Base-by-base conservation (phyloP, 495 filamentous ascomycete species). In the Trypethelium eluteriae region DNA sequence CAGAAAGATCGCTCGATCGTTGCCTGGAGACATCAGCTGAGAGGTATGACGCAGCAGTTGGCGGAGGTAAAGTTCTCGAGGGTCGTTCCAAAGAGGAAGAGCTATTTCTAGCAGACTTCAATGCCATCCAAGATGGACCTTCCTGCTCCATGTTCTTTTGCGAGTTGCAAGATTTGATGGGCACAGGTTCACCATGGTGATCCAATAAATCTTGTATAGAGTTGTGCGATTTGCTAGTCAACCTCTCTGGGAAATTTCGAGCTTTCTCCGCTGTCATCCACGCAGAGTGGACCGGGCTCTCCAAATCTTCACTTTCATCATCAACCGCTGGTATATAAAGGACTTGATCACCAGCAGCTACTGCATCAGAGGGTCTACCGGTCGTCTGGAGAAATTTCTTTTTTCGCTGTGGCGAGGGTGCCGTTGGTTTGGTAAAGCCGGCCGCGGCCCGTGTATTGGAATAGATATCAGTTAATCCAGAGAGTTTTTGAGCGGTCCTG, bases 391-490 rank as follows among this genome's bases (percentile, higher is more conserved):
- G 5, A 3, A 32, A 59, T 6, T 59, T 35, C 2, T 11, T n/a
- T 5, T 10, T 10, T 34, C 14, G 53, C 32, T 34, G 34, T 59
- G 32, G 14, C 36, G 53, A 36, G 6, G 53, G 6, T 36, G 18
- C 32, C 7, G 25, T 59, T 36, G 53, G 53, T 36, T 68, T 59
- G 41, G 34, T 7, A 41, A 71, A 71, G 9, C 71, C 71, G 16
- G 72, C 72, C 14, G 72, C 72, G 49, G 72, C 72, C 57, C 71
- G 64, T 9, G 72, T 74, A 41, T 71, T 73, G 3, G 72, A 38
- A 39, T 41, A 65, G 4, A 39, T 38, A 36, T 41, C 65, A 1
- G 64, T 49, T 38, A 71, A 6, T 1, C 61, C 41, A n/a, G 67
- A 38, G 32, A 74, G 46, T 56, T 67, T 63, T 39, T 41, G 65